Conservation (phyloP, 257 asterid species). For the Solanum infundibuliforme region DNA sequence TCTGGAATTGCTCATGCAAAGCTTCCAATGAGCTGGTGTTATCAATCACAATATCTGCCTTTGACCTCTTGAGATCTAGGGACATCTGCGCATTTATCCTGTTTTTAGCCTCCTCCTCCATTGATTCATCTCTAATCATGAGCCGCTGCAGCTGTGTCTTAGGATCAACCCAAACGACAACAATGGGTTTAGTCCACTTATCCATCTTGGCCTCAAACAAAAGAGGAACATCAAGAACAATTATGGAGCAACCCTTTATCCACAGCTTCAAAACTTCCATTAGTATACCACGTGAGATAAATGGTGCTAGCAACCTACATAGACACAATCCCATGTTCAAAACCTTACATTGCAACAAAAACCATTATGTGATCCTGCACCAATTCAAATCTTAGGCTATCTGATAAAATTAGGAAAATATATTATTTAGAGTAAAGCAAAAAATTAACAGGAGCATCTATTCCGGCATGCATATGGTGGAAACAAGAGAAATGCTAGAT, state of each 20-base stretch:
- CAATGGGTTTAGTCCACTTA: slow-evolving; percentile 72
- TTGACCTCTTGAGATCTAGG: slow-evolving; percentile 59
- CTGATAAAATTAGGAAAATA: too few relatives aligned
- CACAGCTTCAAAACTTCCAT: slow-evolving; percentile 67
- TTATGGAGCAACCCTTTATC: slow-evolving; percentile 55
- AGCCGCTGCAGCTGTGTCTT: slow-evolving; percentile 81
- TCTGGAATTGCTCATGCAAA: slow-evolving; percentile 42
- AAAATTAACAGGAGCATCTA: too few relatives aligned
- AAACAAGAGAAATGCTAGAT: too few relatives aligned
- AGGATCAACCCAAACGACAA: slow-evolving; percentile 85
- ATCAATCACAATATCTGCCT: slow-evolving; percentile 65
- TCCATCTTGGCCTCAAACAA: slow-evolving; percentile 86
- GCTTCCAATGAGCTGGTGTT: slow-evolving; percentile 64
- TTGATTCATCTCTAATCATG: slow-evolving; percentile 59
- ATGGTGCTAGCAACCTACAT: slow-evolving; percentile 73
- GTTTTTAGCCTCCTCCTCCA: slow-evolving; percentile 57
- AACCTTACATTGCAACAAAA: too few relatives aligned
- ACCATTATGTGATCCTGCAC: too few relatives aligned
- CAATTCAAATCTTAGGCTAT: too few relatives aligned
- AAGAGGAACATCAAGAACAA: slow-evolving; percentile 89
- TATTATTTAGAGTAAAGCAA: too few relatives aligned
- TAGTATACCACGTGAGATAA: slow-evolving; percentile 61
- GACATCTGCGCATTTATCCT: slow-evolving; percentile 85
- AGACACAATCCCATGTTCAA: neutral
- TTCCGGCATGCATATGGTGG: too few relatives aligned